These are phyloP conservation scores for Spatholobus suberectus DNA, from an alignment of 306 rosid species.

Conservation along the genomic window DNA sequence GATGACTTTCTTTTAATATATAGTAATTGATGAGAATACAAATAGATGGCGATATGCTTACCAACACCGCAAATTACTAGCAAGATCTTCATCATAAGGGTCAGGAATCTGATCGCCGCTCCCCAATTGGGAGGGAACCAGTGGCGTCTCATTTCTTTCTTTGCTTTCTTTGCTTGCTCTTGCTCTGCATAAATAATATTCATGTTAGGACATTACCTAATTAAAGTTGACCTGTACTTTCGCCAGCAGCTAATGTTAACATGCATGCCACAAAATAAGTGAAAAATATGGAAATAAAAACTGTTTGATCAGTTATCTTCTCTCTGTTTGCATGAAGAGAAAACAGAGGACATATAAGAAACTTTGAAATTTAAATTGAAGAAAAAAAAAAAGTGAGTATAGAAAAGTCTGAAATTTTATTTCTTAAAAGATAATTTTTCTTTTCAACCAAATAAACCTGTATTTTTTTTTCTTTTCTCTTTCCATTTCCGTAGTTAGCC, in stretches of 20 bases:
- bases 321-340: background rate
- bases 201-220: background rate
- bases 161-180: slow-evolving; percentile 28
- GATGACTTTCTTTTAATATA: too few species aligned
- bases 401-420: background rate
- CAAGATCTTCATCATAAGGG: slow-evolving; percentile 38
- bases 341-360: background rate
- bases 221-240: background rate
- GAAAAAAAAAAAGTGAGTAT: background rate
- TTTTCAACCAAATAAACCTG: background rate
- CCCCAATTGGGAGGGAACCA: slow-evolving; percentile 50
- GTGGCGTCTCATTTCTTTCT: slow-evolving; percentile 1
- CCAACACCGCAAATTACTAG: slow-evolving; percentile 52
- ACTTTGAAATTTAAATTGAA: background rate
- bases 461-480: background rate
- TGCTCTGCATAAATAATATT: slow-evolving; percentile 25
- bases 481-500: background rate
- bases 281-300: background rate
- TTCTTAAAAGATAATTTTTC: background rate
- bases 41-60: slow-evolving; percentile 25
- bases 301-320: background rate
- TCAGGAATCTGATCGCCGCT: slow-evolving; percentile 15
- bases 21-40: background rate
- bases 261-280: background rate
- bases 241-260: background rate